Conservation (phyloP, 257 asterid genomes). For the Penstemon eatonii region DNA sequence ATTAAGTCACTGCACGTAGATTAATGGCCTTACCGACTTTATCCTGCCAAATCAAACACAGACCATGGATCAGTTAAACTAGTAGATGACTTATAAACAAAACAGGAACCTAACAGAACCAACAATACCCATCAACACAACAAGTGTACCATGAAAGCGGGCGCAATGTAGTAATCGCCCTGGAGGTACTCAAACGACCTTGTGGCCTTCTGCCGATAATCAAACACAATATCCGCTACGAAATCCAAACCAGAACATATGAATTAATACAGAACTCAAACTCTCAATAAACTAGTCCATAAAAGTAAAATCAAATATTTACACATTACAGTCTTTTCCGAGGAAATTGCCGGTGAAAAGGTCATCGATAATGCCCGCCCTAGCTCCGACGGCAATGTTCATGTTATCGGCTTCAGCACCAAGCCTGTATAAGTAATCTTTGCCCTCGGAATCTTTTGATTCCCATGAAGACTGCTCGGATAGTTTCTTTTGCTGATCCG, state of each 20-base stretch:
- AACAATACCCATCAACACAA: conserved; percentile 7
- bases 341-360: conserved; percentile 92
- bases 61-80: conserved; percentile 5
- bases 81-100: neutral
- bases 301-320: neutral
- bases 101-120: neutral
- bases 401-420: conserved; percentile 94
- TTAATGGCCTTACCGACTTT: conserved; percentile 78
- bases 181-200: conserved; percentile 88
- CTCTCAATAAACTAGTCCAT: neutral
- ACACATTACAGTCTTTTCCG: conserved; percentile 78
- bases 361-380: conserved; percentile 85
- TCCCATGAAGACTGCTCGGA: conserved; percentile 97
- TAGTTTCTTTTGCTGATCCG: conserved; percentile 42
- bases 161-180: conserved; percentile 95
- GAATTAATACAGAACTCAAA: conserved; percentile 1
- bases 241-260: conserved; percentile 24
- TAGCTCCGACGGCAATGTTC: conserved; percentile 95
- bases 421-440: conserved; percentile 83
- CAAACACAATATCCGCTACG: conserved; percentile 95
- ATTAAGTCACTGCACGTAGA: conserved; percentile 19
- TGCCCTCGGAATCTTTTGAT: conserved; percentile 74
- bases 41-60: conserved; percentile 58
- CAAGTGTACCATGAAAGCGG: conserved; percentile 63
- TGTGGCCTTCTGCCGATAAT: conserved; percentile 87